These are phyloP conservation scores for Gossypium laxum DNA, from an alignment of 441 rosid genomes.

Conservation along the genomic window DNA sequence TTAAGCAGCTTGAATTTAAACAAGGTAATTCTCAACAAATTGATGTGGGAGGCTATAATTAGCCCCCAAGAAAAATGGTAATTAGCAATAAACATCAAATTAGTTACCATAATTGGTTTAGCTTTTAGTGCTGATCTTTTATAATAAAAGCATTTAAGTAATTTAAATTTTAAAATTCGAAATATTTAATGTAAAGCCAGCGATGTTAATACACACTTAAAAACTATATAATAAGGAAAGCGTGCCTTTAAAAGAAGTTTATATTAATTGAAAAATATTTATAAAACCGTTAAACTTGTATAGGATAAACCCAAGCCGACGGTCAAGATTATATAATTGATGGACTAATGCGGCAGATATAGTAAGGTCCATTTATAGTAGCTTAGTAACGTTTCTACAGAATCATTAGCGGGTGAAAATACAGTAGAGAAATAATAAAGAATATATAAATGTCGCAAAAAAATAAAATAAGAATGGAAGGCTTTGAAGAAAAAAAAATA, in stretches of 20 bases:
- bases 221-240: background rate
- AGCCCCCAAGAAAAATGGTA: slow-evolving; percentile 2
- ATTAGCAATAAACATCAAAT: slow-evolving; percentile 22
- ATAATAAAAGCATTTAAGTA: background rate
- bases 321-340: background rate
- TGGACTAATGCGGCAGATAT: background rate
- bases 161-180: background rate
- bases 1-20: background rate
- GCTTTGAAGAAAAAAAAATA: background rate
- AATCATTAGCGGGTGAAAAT: background rate
- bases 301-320: background rate
- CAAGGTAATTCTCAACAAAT: background rate
- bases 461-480: background rate
- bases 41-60: background rate
- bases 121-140: background rate
- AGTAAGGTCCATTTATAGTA: background rate
- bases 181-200: background rate
- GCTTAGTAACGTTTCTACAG: background rate
- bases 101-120: slow-evolving; percentile 12
- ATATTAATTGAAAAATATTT: background rate
- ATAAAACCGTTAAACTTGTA: background rate
- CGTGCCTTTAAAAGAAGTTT: background rate
- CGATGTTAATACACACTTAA: background rate
- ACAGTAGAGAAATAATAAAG: background rate
- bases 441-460: background rate